Evolutionary conservation across 257 asterid genomes (phyloP).

Genomic region (Solanum microdontum): DNA sequence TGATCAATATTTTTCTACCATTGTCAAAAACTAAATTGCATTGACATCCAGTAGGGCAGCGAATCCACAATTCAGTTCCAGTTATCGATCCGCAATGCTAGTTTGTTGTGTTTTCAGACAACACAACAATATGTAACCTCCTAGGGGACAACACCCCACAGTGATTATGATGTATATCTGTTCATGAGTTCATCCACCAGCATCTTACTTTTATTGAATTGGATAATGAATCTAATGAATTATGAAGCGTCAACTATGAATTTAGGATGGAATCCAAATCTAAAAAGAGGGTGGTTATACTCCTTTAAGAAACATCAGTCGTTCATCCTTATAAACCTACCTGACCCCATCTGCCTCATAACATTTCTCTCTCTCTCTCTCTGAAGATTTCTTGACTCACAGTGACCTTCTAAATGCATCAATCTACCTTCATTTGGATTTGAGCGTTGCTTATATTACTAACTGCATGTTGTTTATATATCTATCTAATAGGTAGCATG

Average conservation of each 20-base stretch:
- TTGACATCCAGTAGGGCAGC: background rate
- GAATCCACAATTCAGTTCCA: background rate
- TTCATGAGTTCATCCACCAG: background rate
- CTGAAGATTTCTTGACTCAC: background rate
- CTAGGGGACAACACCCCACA: background rate
- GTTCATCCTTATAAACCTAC: background rate
- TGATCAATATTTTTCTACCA: background rate
- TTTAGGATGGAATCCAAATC: background rate
- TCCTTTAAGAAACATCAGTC: background rate
- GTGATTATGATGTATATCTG: background rate
- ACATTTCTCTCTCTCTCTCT: background rate
- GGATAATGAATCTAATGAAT: background rate
- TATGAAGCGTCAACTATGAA: background rate
- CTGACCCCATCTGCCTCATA: background rate
- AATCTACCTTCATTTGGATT: background rate
- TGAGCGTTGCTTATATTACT: background rate
- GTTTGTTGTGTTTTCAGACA: background rate
- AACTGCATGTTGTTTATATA: background rate
- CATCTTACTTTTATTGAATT: background rate
- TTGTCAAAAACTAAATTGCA: background rate
- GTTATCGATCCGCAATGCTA: background rate
- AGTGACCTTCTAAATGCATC: background rate
- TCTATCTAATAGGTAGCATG: background rate
- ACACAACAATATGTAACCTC: background rate
- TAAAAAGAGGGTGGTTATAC: background rate